A percentile compares a stretch with the other conserved stretches of the same genome.
These are phyloP conservation scores for Syzygium jambos DNA, from an alignment of 345 rosid genomes.

Conservation along the genomic window DNA sequence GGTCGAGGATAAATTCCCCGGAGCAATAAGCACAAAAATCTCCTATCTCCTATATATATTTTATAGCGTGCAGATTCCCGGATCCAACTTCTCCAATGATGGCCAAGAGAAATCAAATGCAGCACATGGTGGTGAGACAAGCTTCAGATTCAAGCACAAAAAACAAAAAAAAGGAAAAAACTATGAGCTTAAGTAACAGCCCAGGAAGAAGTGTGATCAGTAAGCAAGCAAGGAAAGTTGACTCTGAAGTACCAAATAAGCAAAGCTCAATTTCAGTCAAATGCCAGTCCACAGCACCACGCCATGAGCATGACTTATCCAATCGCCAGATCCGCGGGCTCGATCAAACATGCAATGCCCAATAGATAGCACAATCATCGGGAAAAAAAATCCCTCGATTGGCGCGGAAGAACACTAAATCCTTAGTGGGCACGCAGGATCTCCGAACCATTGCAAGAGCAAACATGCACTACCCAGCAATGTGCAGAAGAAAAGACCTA, in stretches of 20 bases:
- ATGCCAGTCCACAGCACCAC: neutral
- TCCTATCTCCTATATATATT: neutral
- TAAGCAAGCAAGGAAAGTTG: neutral
- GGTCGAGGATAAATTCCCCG: neutral
- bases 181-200: neutral
- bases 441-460: neutral
- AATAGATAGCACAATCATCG: neutral
- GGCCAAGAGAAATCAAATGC: neutral
- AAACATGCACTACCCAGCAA: neutral
- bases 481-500: neutral
- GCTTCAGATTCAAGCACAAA: neutral
- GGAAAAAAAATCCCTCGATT: neutral
- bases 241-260: neutral
- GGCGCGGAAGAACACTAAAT: neutral
- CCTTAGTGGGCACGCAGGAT: neutral
- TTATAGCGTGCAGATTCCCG: neutral
- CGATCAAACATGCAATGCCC: neutral
- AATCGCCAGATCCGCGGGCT: neutral
- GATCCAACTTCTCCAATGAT: neutral
- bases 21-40: neutral
- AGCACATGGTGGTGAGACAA: neutral
- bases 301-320: neutral
- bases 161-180: neutral
- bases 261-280: neutral
- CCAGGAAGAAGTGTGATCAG: neutral